Evolutionary conservation across 2,329 filamentous ascomycete genomes (phyloP), one percentile per base, ranked within the genome.

Genomic region (Aureobasidium pullulans): DNA sequence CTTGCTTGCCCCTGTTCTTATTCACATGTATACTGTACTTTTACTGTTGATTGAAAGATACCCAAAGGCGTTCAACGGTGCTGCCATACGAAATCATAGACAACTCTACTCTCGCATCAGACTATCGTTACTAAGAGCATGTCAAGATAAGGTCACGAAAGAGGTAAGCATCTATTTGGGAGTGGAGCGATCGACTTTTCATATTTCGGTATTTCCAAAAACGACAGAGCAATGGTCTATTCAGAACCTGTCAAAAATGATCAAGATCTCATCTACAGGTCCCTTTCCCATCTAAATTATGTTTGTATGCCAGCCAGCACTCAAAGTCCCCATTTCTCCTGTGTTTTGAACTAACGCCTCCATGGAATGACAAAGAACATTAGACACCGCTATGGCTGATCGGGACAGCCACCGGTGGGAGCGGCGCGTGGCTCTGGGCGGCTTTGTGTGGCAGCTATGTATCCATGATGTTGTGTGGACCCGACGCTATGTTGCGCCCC

Each of bases 31-130:
- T 4, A 46, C 44, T 56, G 52, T 46, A 56, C 16, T 36, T 34
- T 56, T 56, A 56, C 19, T 46, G 15, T 56, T n/a, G 13, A 56
- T 37, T 56, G 37, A 15, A 56, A 56, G 40, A 56, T 56, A 56
- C 52, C 52, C 52, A 56, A 44, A 56, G 36, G 52, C 52, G 40
- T 46, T 56, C 13, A 36, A 16, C n/a, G 13, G 32, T 13, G 40
- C 16, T 10, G 7, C 13, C 6, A 46, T 46, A 36, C 15, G 19
- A 46, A 56, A 44, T 37, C 16, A 39, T 16, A 52, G 13, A 9
- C 34, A 29, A 40, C 34, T n/a, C 29, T 36, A 49, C 32, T 37
- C 23, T 15, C 29, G 11, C 9, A n/a, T 47, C 44, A 16, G 11
- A 47, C 5, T 6, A 6, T n/a, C 37, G 15, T 6, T 9, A 10